phyloP scores from a whole-genome alignment of 2,329 filamentous ascomycete species.

The Arthrobotrys megalospora region DNA sequence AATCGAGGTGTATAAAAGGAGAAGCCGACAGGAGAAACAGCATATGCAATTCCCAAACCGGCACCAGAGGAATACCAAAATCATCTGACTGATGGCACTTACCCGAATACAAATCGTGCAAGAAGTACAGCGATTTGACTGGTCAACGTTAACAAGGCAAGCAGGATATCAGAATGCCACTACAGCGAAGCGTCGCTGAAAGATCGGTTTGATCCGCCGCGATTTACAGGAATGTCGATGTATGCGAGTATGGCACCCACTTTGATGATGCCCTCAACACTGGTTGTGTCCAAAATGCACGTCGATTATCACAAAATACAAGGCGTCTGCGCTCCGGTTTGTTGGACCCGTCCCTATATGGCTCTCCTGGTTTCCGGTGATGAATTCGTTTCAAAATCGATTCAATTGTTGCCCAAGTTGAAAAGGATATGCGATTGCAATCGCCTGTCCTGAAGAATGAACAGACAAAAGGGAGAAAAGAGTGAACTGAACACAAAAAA shows the following conservation, averaged over 20 bases:
- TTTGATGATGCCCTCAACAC: slow-evolving; percentile 15
- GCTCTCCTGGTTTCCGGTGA: not conserved
- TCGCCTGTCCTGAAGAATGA: slow-evolving; percentile 41
- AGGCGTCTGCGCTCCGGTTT: slow-evolving; percentile 23
- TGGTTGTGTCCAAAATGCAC: slow-evolving; percentile 16
- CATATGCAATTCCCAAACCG: slow-evolving; percentile 28
- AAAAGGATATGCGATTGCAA: slow-evolving; percentile 52
- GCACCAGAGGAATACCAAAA: slow-evolving; percentile 20
- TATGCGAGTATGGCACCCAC: slow-evolving; percentile 29
- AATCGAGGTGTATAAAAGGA: slow-evolving; percentile 57
- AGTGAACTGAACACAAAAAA: slow-evolving; percentile 33
- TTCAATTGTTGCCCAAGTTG: slow-evolving; percentile 34
- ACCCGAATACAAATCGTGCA: slow-evolving; percentile 22
- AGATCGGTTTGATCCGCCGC: slow-evolving; percentile 24
- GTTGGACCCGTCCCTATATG: slow-evolving; percentile 1
- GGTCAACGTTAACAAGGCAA: not conserved
- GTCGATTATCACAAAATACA: slow-evolving; percentile 22
- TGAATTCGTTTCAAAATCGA: slow-evolving; percentile 13
- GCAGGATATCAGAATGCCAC: slow-evolving; percentile 13
- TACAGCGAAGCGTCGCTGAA: slow-evolving; percentile 1
- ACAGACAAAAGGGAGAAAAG: slow-evolving; percentile 35
- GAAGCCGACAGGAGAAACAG: slow-evolving; percentile 60
- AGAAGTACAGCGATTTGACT: not conserved
- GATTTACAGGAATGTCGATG: slow-evolving; percentile 38
- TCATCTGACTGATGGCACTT: slow-evolving; percentile 35